A percentile compares a stretch with the other conserved stretches of the same genome.
These are phyloP conservation scores for Epithemia pelagica DNA, from an alignment of 108 stramenopile species.

Conservation along the genomic window DNA sequence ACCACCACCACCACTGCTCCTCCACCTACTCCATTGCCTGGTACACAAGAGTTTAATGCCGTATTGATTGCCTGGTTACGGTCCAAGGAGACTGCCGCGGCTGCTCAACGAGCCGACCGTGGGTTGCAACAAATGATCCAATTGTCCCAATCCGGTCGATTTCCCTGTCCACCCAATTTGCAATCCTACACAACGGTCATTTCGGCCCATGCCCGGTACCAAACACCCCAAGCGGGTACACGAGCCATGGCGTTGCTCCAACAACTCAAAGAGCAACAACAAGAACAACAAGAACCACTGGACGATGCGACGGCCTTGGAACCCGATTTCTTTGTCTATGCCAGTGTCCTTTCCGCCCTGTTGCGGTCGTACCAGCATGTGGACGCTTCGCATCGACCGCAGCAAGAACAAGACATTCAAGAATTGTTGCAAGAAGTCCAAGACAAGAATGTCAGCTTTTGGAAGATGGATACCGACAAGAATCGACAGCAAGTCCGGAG, in stretches of 20 bases:
- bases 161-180: background rate
- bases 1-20: background rate
- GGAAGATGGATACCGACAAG: background rate
- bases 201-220: background rate
- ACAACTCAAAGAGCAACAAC: background rate
- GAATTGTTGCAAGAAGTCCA: background rate
- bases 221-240: background rate
- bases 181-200: background rate
- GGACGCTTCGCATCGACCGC: background rate
- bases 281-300: background rate
- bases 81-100: background rate
- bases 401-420: no score
- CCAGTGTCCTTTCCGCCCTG: background rate
- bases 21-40: background rate
- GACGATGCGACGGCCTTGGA: background rate
- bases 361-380: background rate
- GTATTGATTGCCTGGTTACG: conserved; percentile 1
- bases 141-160: background rate
- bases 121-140: background rate
- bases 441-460: background rate
- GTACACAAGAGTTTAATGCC: conserved; percentile 4
- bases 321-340: background rate
- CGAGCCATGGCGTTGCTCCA: background rate
- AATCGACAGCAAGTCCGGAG: background rate
- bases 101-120: background rate